A percentile compares a stretch with the other conserved stretches of the same genome.
Evolutionary conservation across 306 rosid genomes (phyloP).

Genomic region (Prunus davidiana): DNA sequence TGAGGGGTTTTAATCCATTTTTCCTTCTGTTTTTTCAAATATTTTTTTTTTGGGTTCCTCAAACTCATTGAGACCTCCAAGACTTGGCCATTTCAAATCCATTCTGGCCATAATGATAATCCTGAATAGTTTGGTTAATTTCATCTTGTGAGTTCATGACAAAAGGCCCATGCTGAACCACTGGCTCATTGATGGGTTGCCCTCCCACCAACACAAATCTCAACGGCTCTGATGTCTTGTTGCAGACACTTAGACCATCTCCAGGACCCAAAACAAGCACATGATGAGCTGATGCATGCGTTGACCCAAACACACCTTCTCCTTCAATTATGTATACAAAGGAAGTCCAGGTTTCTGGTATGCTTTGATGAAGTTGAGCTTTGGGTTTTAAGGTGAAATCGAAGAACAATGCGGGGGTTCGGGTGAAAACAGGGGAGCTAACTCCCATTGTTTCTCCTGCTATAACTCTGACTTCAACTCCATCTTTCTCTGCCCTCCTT

Average conservation of each 20-base stretch:
- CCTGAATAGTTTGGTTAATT: conserved; percentile 71
- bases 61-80: conserved; percentile 65
- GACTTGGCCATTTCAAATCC: conserved; percentile 80
- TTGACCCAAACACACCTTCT: conserved; percentile 69
- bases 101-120: conserved; percentile 57
- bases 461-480: conserved; percentile 70
- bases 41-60: not conserved
- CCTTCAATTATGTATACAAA: conserved; percentile 83
- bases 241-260: conserved; percentile 80
- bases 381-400: conserved; percentile 63
- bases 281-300: conserved; percentile 49
- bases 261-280: conserved; percentile 67
- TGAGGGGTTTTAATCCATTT: not conserved
- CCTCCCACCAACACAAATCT: conserved; percentile 73
- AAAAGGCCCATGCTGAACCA: conserved; percentile 87
- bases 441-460: conserved; percentile 94
- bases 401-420: conserved; percentile 84
- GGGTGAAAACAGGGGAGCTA: conserved; percentile 67
- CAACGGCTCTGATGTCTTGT: conserved; percentile 60
- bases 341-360: conserved; percentile 75
- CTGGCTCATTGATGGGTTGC: conserved; percentile 79
- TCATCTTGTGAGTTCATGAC: conserved; percentile 94
- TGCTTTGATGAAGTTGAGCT: conserved; percentile 59
- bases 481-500: conserved; percentile 56
- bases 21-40: not conserved